phyloP scores from a whole-genome alignment of 768 basidiomycete species.

The Lactarius indigo region DNA sequence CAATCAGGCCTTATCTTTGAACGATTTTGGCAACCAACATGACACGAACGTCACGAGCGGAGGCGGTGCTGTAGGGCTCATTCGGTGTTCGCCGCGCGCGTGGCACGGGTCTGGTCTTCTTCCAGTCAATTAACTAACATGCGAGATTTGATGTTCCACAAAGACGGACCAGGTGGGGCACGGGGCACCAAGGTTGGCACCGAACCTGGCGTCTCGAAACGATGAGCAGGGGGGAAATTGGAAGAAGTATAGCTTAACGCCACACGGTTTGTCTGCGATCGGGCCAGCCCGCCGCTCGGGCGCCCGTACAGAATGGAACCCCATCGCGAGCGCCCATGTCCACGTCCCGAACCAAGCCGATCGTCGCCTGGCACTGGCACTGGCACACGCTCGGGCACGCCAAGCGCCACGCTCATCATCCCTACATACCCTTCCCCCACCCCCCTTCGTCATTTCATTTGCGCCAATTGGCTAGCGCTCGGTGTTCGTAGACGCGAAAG shows the following conservation, averaged over 20 bases:
- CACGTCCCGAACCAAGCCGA: neutral
- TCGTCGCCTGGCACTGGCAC: neutral
- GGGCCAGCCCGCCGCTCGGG: neutral
- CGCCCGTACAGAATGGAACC: constrained; percentile 3
- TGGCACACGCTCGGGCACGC: neutral
- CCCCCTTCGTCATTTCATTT: constrained; percentile 6
- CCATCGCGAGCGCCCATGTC: neutral
- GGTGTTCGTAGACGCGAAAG: no score
- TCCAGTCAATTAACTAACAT: neutral
- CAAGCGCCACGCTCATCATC: neutral
- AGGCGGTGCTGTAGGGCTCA: constrained; percentile 13
- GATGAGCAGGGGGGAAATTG: neutral
- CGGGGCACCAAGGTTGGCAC: neutral
- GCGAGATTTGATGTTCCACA: neutral
- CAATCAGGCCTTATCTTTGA: constrained; percentile 10
- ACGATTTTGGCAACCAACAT: neutral
- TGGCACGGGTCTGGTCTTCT: neutral
- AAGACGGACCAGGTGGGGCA: neutral
- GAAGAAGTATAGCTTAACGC: neutral
- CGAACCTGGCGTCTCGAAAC: neutral
- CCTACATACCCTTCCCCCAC: no score
- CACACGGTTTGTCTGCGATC: neutral
- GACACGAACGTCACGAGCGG: neutral
- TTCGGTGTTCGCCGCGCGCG: neutral
- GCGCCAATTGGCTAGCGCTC: constrained; percentile 1